Base-by-base conservation (phyloP, 140 eudicot genomes). In the Cichorium intybus region DNA sequence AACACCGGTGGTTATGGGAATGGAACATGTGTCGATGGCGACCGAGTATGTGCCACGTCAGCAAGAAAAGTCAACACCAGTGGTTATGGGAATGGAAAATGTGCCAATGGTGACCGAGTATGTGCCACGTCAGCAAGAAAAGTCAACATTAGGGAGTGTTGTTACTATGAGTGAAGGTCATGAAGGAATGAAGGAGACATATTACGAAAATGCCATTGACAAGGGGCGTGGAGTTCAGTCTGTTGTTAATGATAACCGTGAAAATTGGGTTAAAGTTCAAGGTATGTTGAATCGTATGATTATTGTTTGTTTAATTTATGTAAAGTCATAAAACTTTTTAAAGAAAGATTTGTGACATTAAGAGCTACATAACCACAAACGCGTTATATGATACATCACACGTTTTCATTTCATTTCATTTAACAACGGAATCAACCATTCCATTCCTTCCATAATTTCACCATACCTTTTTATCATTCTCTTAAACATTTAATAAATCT, bases 1-100 rank as follows among this genome's bases (percentile, higher is more conserved):
- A 39, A 39, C 46, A 12, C 68, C 68, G 24, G 57, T 33, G 10
- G 66, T 49, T 54, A 75, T 21, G 50, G 64, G 45, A 21, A 18
- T 56, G 33, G 85, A 69, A 49, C 75, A 66, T 29, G 33, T 23
- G 62, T 58, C 39, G 22, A 21, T 31, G 39, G 65, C n/a, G n/a
- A n/a, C n/a, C n/a, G n/a, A n/a, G n/a, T n/a, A 66, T 20, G 20
- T 51, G 29, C 64, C 82, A 22, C 73, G 28, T 76, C 72, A 71
- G 24, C 56, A 66, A 43, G 7, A 43, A 12, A 43, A 43, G 49
- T 43, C 49, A 39, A 39, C 46, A 12, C 68, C 68, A 29, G 57
- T 33, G 10, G 66, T 49, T 54, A 75, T 21, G 50, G 64, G 45
- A 21, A 18, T 56, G 33, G 85, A 69, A 49, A 72, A 66, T 29